Evolutionary conservation across 1,284 basidiomycete genomes (phyloP).

Genomic region (Cryptococcus amylolentus): DNA sequence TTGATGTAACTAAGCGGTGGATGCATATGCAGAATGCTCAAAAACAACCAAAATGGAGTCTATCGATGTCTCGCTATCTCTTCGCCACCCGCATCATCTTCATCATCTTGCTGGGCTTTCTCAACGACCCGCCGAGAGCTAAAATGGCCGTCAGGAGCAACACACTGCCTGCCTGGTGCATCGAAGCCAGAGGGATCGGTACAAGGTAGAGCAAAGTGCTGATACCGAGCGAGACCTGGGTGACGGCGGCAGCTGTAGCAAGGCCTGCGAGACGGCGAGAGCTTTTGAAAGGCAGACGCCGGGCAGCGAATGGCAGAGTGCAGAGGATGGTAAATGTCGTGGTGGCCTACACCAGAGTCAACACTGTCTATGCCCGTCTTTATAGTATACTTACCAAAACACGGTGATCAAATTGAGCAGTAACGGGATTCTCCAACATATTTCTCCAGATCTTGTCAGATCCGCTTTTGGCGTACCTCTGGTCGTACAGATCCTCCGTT

Average conservation of each 20-base stretch:
- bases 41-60: constrained; percentile 4
- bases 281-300: constrained; percentile 59
- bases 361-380: neutral
- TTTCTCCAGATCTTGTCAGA: constrained; percentile 83
- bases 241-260: constrained; percentile 75
- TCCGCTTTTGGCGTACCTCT: constrained; percentile 63
- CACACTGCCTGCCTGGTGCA: constrained; percentile 93
- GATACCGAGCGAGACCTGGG: constrained; percentile 87
- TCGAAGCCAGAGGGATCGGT: constrained; percentile 83
- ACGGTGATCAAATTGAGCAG: constrained; percentile 95
- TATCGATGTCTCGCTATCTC: neutral
- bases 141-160: constrained; percentile 80
- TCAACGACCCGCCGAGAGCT: constrained; percentile 68
- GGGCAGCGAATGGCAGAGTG: constrained; percentile 61
- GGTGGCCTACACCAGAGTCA: constrained; percentile 59
- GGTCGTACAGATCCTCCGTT: constrained; percentile 73
- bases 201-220: constrained; percentile 91
- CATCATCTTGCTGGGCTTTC: constrained; percentile 56
- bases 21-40: constrained; percentile 1
- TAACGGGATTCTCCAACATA: constrained; percentile 94
- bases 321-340: constrained; percentile 73
- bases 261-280: constrained; percentile 62
- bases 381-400: constrained; percentile 73
- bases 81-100: constrained; percentile 3
- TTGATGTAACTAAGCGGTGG: neutral